Conservation (phyloP, 2,329 filamentous ascomycete species). For the Tolypocladium sp. region DNA sequence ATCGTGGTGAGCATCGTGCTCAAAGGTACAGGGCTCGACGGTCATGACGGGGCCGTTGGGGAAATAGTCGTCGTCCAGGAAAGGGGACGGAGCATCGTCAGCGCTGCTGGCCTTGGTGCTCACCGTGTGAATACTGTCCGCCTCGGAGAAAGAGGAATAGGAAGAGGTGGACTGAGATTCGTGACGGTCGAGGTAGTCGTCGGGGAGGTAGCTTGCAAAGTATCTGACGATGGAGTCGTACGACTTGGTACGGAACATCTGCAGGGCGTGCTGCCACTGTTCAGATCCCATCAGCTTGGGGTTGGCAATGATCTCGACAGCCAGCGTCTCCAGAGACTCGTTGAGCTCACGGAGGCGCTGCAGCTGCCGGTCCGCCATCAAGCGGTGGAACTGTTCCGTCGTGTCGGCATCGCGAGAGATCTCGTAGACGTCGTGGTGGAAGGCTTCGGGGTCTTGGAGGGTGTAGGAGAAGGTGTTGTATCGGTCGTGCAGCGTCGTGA, state of each 20-base stretch:
- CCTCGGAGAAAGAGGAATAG: constrained; percentile 27
- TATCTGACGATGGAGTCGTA: constrained; percentile 52
- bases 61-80: constrained; percentile 30
- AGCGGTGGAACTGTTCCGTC: constrained; percentile 43
- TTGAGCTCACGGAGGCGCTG: constrained; percentile 47
- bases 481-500: constrained; percentile 47
- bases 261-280: constrained; percentile 49
- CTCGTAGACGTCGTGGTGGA: constrained; percentile 53
- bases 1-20: constrained; percentile 11
- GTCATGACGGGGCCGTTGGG: constrained; percentile 28
- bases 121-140: constrained; percentile 24
- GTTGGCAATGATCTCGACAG: constrained; percentile 53
- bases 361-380: constrained; percentile 43
- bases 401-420: constrained; percentile 41
- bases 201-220: constrained; percentile 49
- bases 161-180: constrained; percentile 21
- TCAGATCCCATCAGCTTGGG: constrained; percentile 47
- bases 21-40: constrained; percentile 30
- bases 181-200: constrained; percentile 35
- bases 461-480: constrained; percentile 49
- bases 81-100: constrained; percentile 23
- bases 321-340: constrained; percentile 44
- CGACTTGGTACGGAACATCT: constrained; percentile 49
- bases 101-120: constrained; percentile 30
- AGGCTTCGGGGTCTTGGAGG: constrained; percentile 51